phyloP scores from a whole-genome alignment of 208 protist genomes.

The Leishmania tarentolae region DNA sequence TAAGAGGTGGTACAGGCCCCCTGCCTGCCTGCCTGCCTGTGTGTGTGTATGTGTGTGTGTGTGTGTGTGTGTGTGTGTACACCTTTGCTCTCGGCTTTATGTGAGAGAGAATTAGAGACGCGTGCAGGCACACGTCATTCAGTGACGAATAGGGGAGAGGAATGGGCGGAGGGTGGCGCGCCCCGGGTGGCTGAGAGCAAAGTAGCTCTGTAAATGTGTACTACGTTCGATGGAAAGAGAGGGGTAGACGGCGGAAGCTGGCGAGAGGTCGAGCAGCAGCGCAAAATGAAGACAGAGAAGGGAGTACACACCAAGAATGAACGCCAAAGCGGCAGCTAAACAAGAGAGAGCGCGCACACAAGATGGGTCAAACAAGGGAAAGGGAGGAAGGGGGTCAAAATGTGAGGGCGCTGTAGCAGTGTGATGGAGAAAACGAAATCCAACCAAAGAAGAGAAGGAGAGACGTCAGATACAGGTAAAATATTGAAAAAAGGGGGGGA shows the following conservation, averaged over 20 bases:
- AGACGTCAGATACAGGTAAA: conserved; percentile 3
- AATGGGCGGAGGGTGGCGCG: not conserved
- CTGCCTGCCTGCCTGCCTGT: not conserved
- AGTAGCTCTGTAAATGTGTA: not conserved
- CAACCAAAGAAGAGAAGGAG: not conserved
- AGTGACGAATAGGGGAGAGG: not conserved
- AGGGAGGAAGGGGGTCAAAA: not conserved
- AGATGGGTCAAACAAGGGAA: too few species aligned
- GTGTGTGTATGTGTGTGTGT: not conserved
- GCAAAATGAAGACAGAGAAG: not conserved
- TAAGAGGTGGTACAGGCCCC: not conserved
- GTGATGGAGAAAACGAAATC: not conserved
- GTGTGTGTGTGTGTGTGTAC: not conserved
- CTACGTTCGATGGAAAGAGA: not conserved
- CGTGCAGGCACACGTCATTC: conserved; percentile 1
- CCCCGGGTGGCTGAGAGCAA: not conserved
- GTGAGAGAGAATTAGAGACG: not conserved
- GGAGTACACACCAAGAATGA: not conserved
- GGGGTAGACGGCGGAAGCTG: not conserved
- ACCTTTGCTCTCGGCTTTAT: not conserved
- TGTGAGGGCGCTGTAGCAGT: not conserved
- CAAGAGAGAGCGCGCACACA: not conserved
- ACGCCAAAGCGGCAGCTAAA: not conserved
- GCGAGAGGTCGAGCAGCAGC: too few species aligned
- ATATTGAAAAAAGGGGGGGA: not conserved